Evolutionary conservation across 495 filamentous ascomycete genomes (phyloP), one percentile per base, ranked within the genome.

Genomic region (Xylaria nigripes): DNA sequence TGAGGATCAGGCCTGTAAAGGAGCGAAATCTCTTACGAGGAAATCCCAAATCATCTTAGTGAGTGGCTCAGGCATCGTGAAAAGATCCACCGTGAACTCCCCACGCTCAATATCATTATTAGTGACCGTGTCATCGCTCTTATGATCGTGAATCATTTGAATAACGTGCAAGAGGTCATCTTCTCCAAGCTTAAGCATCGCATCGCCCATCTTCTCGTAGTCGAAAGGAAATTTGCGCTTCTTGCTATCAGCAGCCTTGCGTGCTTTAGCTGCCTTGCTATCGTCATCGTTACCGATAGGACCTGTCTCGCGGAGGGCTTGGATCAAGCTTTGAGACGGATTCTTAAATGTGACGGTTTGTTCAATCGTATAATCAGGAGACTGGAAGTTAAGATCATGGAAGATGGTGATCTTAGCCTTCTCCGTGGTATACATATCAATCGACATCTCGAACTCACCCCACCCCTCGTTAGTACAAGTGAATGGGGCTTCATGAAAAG

Each of bases 371-470:
- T 99, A 99, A 45, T 81, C 78, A 51, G 81, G 75, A 48, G 81
- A 80, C 45, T 81, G 76, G 61, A 99, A 99, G 75, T 99, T 95
- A 49, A 99, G 76, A 66, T 99, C 94, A 69, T 99, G 94, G 25
- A 71, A 67, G 52, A 99, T 73, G 19, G 78, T 74, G 61, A 87
- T 83, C 46, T 96, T 90, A 55, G 90, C 82, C 71, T 90, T 90
- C 70, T 95, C 89, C 22, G 85, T 81, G n/a, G 81, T 83, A 59
- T 79, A 83, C 25, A 95, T 75, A 48, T 85, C 78, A 57, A 97
- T 92, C 23, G 78, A 75, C 88, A 97, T 92, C 64, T 97, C 94
- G 65, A 99, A 99, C 72, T 99, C 94, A 63, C 94, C 94, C 94
- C 94, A 99, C 61, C 94, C 94, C 69, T 94, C 85, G 70, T 99